Evolutionary conservation across 2,329 filamentous ascomycete species (phyloP), one percentile per base, ranked within the genome.

Genomic region (Orbilia ellipsospora): DNA sequence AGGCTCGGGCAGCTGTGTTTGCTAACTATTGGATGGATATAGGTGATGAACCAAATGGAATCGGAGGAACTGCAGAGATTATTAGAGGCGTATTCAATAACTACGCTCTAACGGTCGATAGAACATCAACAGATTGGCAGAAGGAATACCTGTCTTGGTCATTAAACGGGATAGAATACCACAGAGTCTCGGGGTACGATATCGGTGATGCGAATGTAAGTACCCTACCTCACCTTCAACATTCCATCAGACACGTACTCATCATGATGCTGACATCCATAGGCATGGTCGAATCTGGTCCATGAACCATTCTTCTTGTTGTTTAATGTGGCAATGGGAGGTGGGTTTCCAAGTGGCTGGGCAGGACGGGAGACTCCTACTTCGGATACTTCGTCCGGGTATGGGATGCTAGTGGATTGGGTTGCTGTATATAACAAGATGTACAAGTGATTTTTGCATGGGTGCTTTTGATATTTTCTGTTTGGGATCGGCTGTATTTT

Each of bases 251-350:
- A 23, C 23, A 23, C 4, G 4, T 36, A 36, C 31, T 36, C 10
- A 36, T 10, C 1, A 36, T 1, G n/a, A 28, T 52, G 1, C 40
- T 64, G 45, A 59, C 26, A 16, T 18, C 18, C 12, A 16, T 40
- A 76, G 0, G 79, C 80, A 1, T 84, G 83, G 83, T 60, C 66
- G 0, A 77, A 78, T 36, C 57, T 83, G 2, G 81, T 80, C 2
- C 79, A 79, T 31, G 77, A 79, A 54, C 74, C 67, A 10, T 82
- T 82, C 77, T 82, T 83, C 77, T 66, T 84, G 12, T 59, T 84
- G 52, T 77, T 84, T 13, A 84, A 84, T 67, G 80, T 84, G 4
- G 83, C 83, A 13, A 81, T 84, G 4, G 83, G 83, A 20, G 83
- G 83, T 12, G 73, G 79, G n/a, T 83, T 84, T 60, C 82, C 83